Percentiles rank a stretch among this genome's conserved stretches.
phyloP scores from a whole-genome alignment of 2,329 filamentous ascomycete genomes.

The Xylariaceae sp. region DNA sequence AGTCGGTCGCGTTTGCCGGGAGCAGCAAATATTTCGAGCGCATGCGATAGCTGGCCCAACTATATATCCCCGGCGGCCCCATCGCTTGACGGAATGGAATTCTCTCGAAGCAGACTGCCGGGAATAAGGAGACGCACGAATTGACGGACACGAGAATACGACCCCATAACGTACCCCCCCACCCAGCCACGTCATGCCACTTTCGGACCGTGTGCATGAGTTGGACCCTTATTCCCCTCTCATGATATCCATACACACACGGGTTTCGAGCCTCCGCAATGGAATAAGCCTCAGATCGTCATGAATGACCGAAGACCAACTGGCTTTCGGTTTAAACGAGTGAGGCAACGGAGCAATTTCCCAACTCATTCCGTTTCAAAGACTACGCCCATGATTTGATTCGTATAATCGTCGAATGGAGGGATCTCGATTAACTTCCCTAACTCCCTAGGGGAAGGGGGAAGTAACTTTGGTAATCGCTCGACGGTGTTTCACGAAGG shows the following conservation, averaged over 20 bases:
- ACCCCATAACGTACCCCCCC: neutral
- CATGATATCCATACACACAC: slow-evolving; percentile 3
- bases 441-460: no score
- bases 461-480: no score
- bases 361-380: slow-evolving; percentile 6
- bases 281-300: neutral
- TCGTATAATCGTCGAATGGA: neutral
- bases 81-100: neutral
- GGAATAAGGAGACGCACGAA: neutral
- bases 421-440: neutral
- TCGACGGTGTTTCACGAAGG: neutral
- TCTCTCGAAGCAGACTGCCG: neutral
- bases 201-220: neutral
- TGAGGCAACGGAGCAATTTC: slow-evolving; percentile 2
- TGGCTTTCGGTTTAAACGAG: slow-evolving; percentile 3
- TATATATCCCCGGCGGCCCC: neutral
- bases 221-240: neutral
- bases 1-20: slow-evolving; percentile 86
- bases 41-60: slow-evolving; percentile 54
- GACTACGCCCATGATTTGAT: neutral
- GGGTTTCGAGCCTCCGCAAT: neutral
- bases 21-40: slow-evolving; percentile 88
- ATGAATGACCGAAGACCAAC: slow-evolving; percentile 2
- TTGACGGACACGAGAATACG: slow-evolving; percentile 13
- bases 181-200: neutral